phyloP scores from a whole-genome alignment of 768 basidiomycete genomes.

The Auriscalpium vulgare region DNA sequence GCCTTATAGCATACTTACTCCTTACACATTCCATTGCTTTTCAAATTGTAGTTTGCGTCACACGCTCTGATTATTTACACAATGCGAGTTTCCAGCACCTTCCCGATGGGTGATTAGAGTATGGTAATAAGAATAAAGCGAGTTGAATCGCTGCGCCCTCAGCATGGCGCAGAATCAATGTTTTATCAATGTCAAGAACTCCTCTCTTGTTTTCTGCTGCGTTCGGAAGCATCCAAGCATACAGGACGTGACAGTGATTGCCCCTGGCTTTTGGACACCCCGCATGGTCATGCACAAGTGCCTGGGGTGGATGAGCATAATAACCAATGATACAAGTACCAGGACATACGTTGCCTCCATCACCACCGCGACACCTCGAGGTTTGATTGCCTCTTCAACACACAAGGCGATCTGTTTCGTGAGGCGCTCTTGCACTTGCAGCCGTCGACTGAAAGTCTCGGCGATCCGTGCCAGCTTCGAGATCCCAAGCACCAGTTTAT shows the following conservation, averaged over 20 bases:
- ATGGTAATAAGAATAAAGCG: slow-evolving; percentile 25
- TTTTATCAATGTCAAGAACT: slow-evolving; percentile 86
- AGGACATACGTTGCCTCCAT: slow-evolving; percentile 91
- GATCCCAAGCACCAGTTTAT: slow-evolving; percentile 86
- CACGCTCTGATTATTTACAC: not conserved
- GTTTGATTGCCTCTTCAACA: slow-evolving; percentile 97
- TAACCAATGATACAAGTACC: slow-evolving; percentile 1
- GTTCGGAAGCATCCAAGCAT: slow-evolving; percentile 98
- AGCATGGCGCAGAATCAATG: slow-evolving; percentile 6
- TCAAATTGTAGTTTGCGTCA: not conserved
- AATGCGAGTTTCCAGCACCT: not conserved
- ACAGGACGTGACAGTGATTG: slow-evolving; percentile 90
- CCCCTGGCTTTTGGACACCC: slow-evolving; percentile 97
- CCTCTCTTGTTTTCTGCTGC: slow-evolving; percentile 98
- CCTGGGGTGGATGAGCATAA: slow-evolving; percentile 30
- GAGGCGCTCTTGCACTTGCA: slow-evolving; percentile 96
- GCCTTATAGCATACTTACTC: not conserved
- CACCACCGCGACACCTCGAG: slow-evolving; percentile 95
- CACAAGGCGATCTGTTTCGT: slow-evolving; percentile 97
- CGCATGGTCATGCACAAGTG: slow-evolving; percentile 99
- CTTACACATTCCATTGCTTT: not conserved
- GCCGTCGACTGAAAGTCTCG: slow-evolving; percentile 90
- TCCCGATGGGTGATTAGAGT: slow-evolving; percentile 13
- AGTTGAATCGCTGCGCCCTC: slow-evolving; percentile 38
- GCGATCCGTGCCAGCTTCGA: slow-evolving; percentile 97